These are phyloP conservation scores for Phytophthora macrochlamydospora DNA, from an alignment of 352 stramenopile species.

Conservation along the genomic window DNA sequence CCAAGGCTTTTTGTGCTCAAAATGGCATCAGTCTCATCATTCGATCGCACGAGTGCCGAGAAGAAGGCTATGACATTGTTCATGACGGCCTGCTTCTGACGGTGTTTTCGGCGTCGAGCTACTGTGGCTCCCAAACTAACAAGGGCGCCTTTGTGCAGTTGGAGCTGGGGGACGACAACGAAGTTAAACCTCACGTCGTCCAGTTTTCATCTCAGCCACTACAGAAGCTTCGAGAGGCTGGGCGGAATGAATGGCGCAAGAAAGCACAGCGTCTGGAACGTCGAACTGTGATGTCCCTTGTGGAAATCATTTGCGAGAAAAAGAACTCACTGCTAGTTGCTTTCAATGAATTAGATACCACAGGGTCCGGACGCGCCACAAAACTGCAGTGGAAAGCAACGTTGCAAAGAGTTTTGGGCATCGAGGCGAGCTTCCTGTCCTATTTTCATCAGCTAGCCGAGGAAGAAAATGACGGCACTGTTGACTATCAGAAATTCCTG, in stretches of 20 bases:
- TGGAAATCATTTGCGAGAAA: constrained; percentile 84
- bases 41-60: constrained; percentile 93
- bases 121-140: constrained; percentile 92
- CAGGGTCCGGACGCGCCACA: constrained; percentile 46
- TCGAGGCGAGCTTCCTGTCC: constrained; percentile 69
- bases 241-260: constrained; percentile 81
- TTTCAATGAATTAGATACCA: constrained; percentile 52
- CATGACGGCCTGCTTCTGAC: constrained; percentile 89
- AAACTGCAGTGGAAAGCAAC: constrained; percentile 76
- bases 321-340: constrained; percentile 56
- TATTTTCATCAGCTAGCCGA: constrained; percentile 74
- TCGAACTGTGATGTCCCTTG: constrained; percentile 77
- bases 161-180: constrained; percentile 62
- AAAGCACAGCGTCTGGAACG: constrained; percentile 74
- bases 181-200: constrained; percentile 91
- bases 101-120: constrained; percentile 93
- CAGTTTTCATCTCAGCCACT: constrained; percentile 91
- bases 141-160: constrained; percentile 83
- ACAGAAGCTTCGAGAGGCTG: constrained; percentile 68
- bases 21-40: constrained; percentile 92
- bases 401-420: constrained; percentile 61
- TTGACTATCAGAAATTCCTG: constrained; percentile 81
- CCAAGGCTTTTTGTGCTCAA: constrained; percentile 82
- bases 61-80: constrained; percentile 90
- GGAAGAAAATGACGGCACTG: constrained; percentile 40